Evolutionary conservation across 768 basidiomycete species (phyloP), one percentile per base, ranked within the genome.

Genomic region (Lentinula sp.): DNA sequence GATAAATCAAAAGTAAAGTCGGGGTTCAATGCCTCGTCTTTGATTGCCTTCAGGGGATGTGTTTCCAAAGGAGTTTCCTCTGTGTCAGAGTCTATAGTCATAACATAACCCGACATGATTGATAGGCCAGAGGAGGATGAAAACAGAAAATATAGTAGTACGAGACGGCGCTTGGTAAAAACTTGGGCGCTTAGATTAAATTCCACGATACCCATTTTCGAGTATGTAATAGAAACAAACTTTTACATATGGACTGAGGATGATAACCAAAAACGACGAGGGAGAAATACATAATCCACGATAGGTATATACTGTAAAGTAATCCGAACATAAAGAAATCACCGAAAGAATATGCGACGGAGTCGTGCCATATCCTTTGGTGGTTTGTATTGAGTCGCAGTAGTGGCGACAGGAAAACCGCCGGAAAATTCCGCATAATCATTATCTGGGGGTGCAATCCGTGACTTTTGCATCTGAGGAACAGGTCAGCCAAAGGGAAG

Each of bases 71-170:
- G 68, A 63, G n/a, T 61, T 36, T 83, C 85, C 70, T 91, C 91
- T 20, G 75, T 74, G 66, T 93, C 92, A 32, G 92, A 93, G 67
- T 92, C 91, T 49, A 94, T 80, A 0, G 93, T 94, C 83, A 90
- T 84, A 55, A 93, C 79, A 74, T 90, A 91, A 73, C 92, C 90
- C 58, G 77, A 75, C 73, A 77, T 80, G 58, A 37, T 28, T 45
- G 10, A 33, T 13, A 15, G 13, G 41, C 28, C 23, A 54, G 3
- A 35, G 10, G 8, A 8, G 28, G 15, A 15, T 23, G 12, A 20
- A 16, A 28, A 23, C 16, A 9, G 15, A 32, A 9, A 49, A 10
- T 20, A 20, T 9, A 23, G 15, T 42, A 15, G 6, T 15, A 7
- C 6, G 16, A 43, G 6, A 16, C 15, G 16, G 42, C 42, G 42